Percentiles rank a stretch among this genome's conserved stretches.
Conservation (phyloP, 441 rosid genomes). For the Daphne laureola region DNA sequence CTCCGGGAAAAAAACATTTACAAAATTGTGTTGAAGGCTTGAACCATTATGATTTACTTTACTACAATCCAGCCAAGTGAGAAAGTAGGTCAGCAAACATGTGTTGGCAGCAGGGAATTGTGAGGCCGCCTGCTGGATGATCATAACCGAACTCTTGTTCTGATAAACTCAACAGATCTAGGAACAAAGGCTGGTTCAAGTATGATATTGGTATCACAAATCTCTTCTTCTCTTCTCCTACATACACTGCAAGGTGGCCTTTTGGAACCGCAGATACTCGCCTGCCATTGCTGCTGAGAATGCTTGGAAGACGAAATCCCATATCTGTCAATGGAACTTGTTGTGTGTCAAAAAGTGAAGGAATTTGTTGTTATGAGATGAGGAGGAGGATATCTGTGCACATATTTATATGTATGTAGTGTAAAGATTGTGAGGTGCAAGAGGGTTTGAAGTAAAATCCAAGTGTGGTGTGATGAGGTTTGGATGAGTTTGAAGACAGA, state of each 20-base stretch:
- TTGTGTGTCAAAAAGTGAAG: no score
- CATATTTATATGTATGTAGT: no score
- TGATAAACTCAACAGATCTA: conserved; percentile 12
- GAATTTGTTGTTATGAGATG: no score
- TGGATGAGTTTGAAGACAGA: no score
- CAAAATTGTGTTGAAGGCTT: no score
- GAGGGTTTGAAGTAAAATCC: no score
- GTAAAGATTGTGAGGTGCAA: no score
- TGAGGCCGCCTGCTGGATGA: conserved; percentile 40
- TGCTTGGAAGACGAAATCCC: conserved; percentile 15
- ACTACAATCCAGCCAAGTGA: conserved; percentile 8
- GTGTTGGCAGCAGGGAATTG: conserved; percentile 32
- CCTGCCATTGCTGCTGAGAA: conserved; percentile 16
- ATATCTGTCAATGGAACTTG: neutral
- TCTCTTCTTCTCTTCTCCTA: conserved; percentile 24
- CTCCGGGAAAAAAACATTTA: no score
- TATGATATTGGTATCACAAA: conserved; percentile 18
- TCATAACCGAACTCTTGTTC: conserved; percentile 29
- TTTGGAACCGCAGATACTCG: conserved; percentile 14
- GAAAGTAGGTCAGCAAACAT: conserved; percentile 18
- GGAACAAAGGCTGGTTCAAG: conserved; percentile 19
- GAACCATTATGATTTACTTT: no score
- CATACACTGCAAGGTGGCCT: conserved; percentile 25
- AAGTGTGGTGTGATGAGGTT: no score
- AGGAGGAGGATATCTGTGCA: no score